phyloP scores from a whole-genome alignment of 768 basidiomycete species.

The Auriscalpium orientale region DNA sequence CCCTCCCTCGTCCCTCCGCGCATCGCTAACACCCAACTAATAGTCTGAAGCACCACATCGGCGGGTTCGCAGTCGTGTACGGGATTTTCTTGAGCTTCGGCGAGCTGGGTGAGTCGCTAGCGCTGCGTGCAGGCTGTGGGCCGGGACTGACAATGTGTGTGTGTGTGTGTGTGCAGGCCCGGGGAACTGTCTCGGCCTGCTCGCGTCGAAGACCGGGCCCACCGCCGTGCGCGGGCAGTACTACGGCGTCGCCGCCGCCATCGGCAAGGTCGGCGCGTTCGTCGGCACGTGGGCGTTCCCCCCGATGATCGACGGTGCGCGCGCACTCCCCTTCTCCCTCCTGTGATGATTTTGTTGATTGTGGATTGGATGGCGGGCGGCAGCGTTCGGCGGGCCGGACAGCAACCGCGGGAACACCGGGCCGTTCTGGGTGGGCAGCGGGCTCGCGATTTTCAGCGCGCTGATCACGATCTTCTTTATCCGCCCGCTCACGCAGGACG shows the following conservation, averaged over 20 bases:
- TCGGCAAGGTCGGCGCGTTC: constrained; percentile 82
- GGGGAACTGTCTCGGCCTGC: constrained; percentile 78
- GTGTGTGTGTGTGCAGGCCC: constrained; percentile 38
- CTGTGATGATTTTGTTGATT: no score
- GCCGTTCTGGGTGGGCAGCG: constrained; percentile 87
- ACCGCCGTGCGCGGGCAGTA: constrained; percentile 82
- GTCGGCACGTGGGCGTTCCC: constrained; percentile 76
- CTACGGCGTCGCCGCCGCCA: constrained; percentile 80
- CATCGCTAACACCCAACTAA: neutral
- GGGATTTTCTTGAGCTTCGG: constrained; percentile 89
- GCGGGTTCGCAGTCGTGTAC: constrained; percentile 71
- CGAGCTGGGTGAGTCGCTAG: constrained; percentile 54
- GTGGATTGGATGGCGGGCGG: neutral
- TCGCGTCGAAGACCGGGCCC: constrained; percentile 80
- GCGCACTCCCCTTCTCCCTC: constrained; percentile 1
- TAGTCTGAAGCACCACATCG: constrained; percentile 50
- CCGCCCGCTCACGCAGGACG: constrained; percentile 64
- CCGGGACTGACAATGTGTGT: neutral
- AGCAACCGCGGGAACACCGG: constrained; percentile 64
- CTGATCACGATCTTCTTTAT: constrained; percentile 66
- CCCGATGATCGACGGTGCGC: constrained; percentile 50
- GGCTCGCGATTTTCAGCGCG: constrained; percentile 75
- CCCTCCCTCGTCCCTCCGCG: neutral
- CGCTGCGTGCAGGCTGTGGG: neutral
- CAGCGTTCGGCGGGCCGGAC: constrained; percentile 53